Evolutionary conservation across 192 early-diverging fungal species (phyloP), one percentile per base, ranked within the genome.

Genomic region (Borealophlyctis nickersoniae): DNA sequence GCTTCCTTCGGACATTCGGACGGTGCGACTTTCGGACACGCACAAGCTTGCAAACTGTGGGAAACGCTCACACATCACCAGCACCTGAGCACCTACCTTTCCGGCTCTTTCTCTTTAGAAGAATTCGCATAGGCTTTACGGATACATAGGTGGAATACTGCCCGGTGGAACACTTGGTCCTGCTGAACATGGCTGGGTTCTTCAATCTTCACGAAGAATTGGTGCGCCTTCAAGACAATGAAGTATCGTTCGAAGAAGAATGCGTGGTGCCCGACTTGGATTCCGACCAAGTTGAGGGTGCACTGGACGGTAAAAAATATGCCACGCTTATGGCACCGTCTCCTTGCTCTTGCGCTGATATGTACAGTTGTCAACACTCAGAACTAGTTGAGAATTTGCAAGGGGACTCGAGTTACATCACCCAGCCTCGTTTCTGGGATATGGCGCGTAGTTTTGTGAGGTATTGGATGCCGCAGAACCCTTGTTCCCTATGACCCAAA

Each of bases 371-470:
- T 27, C 59, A n/a, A 24, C 4, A 31, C 51, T 26, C 63, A 80
- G 78, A 71, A 31, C 48, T 81, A 51, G 53, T 81, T 16, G 73
- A 73, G n/a, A 55, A 32, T 31, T 52, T 81, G 5, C 63, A 73
- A 36, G 73, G 70, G 30, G 68, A 62, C 30, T 65, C 76, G 2
- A 36, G 33, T 24, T 66, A 70, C 26, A 74, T 81, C 28, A 13
- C 66, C 30, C 32, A 57, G 27, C 60, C 53, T 7, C 5, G 24
- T 16, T 60, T 78, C 3, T 90, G 86, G 73, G 90, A 87, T 63
- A 68, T 76, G 39, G 68, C 87, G 24, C 65, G 80, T n/a, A 89
- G 87, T 62, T 88, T 88, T 56, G 72, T 92, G 60, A 88, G 87
- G 88, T 91, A 85, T 73, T 52, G 13, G 14, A 23, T 1, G 13